Evolutionary conservation across 148 eudicot genomes (phyloP), one percentile per base, ranked within the genome.

Genomic region (Amaranthus hypochondriacus): DNA sequence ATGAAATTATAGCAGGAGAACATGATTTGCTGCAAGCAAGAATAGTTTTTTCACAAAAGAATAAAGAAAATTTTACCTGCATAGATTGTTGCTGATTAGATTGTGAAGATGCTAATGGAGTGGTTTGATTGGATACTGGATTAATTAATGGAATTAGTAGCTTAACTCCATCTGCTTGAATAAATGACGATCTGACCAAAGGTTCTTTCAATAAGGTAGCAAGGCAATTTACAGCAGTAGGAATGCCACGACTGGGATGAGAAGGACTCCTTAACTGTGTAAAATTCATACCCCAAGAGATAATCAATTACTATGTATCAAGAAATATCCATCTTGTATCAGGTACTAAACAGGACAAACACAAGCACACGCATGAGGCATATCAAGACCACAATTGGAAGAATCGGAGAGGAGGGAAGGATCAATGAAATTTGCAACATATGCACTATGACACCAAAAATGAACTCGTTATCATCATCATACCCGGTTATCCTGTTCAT

Each of bases 101-200:
- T 13, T 80, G 82, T 46, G 82, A 59, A n/a, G 79, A 65, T 57
- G 82, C 39, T 43, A 72, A 13, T 43, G 76, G 70, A 48, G 73
- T 83, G 68, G 92, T 85, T 75, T 89, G 99, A 82, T 88, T 92
- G 75, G 97, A 89, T 67, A 94, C 97, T n/a, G 97, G 96, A 68
- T 80, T 76, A 77, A 95, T 90, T 43, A 95, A 75, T 77, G 97
- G 99, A 74, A 92, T 81, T 15, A 95, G 92, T 78, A 95, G 86
- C 85, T 92, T 92, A 74, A 95, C 96, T 51, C 99, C 99, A 80
- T 95, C 99, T 15, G 87, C 86, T 89, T 90, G 89, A 86, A 95
- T 94, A 81, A 95, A 92, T 52, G 89, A 85, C 63, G 97, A 92
- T 78, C 99, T 82, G 49, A 87, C 97, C 63, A 90, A 70, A 63